Conservation (phyloP, 1,284 basidiomycete species). For the Ganoderma lingzhi region DNA sequence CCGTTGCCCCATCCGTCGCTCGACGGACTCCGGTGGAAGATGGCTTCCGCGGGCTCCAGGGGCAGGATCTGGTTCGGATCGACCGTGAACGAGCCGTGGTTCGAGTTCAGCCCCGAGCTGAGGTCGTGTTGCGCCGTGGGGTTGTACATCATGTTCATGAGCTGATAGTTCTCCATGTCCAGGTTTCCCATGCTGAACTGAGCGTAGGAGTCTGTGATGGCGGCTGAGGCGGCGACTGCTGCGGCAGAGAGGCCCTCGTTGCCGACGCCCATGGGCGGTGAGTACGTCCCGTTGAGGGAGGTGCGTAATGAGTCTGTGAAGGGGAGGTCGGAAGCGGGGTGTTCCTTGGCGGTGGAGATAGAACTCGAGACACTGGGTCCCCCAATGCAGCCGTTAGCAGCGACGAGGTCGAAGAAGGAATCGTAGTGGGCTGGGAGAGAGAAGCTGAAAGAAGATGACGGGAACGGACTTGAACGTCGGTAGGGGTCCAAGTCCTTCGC, state of each 20-base stretch:
- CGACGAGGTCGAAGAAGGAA: slow-evolving; percentile 65
- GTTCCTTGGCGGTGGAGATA: slow-evolving; percentile 35
- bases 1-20: slow-evolving; percentile 82
- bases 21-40: slow-evolving; percentile 78
- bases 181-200: slow-evolving; percentile 64
- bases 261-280: slow-evolving; percentile 30
- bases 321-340: slow-evolving; percentile 34
- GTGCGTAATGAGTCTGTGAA: slow-evolving; percentile 46
- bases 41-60: slow-evolving; percentile 52
- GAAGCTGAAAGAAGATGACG: slow-evolving; percentile 81
- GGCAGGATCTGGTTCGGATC: slow-evolving; percentile 88
- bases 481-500: slow-evolving; percentile 39
- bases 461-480: slow-evolving; percentile 62
- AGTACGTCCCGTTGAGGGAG: slow-evolving; percentile 39
- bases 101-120: slow-evolving; percentile 40
- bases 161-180: slow-evolving; percentile 63
- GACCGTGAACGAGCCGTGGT: slow-evolving; percentile 71
- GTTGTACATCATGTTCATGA: slow-evolving; percentile 69
- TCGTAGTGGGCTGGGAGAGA: slow-evolving; percentile 71
- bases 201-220: slow-evolving; percentile 73
- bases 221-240: slow-evolving; percentile 67
- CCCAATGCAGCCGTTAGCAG: slow-evolving; percentile 18
- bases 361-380: slow-evolving; percentile 30
- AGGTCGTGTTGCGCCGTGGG: slow-evolving; percentile 51
- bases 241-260: slow-evolving; percentile 67